Base-by-base conservation (phyloP, 768 basidiomycete genomes). In the Lactarius trivialis region DNA sequence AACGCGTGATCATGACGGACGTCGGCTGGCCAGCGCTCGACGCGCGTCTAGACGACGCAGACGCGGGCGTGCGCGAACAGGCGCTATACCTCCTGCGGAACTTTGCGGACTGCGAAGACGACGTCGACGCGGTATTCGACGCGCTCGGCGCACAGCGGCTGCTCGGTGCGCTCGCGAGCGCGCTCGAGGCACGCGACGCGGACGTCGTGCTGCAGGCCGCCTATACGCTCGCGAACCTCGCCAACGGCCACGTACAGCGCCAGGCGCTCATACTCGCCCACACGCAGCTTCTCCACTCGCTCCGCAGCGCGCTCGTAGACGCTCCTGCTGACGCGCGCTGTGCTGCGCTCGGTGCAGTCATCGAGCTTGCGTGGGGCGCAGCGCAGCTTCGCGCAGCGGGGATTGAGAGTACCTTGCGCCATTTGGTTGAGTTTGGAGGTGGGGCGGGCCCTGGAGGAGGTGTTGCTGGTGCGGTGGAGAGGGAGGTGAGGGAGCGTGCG, bases 81-180 rank as follows among this genome's bases (percentile, higher is more conserved):
- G 85, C 83, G 0, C 78, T 87, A 66, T 81, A 81, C 60, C 78
- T 90, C 28, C 66, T 88, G 14, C 79, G 83, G 7, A 90, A 93
- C 69, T 71, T 91, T 3, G 81, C 86, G 0, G 84, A 86, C 60
- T 76, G 82, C 63, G 82, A 85, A 61, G 78, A 81, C 5, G 85
- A 87, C n/a, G 79, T 88, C 15, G 77, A 80, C 19, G 74, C 88
- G 64, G 73, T 89, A 19, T 83, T 86, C 62, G 69, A 73, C 17
- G 82, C 81, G 30, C 71, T 91, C 14, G 80, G 81, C 0, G 71
- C 72, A 2, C 77, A 78, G 1, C 68, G 71, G 7, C 67, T 88
- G 4, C 74, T 86, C 7, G 71, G 71, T 7, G 75, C 73, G 45
- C 70, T 91, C 12, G 77, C 79, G 0, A 58, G 68, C 0, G 81